Conservation (phyloP, 345 rosid species). For the Geranium rotundifolium region DNA sequence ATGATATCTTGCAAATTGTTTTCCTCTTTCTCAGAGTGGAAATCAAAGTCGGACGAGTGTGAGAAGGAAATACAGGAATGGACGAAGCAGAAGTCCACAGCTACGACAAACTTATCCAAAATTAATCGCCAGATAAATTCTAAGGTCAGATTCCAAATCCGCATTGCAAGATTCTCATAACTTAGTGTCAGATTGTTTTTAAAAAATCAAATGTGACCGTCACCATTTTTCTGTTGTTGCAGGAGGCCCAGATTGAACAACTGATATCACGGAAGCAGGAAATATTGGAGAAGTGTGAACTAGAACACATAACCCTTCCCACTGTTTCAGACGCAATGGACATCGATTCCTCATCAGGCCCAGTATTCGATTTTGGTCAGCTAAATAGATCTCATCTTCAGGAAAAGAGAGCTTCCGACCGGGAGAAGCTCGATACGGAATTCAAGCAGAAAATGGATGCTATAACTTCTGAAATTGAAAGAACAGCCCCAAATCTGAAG, state of each 20-base stretch:
- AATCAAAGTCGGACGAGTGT: conserved; percentile 73
- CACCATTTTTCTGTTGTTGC: conserved; percentile 19
- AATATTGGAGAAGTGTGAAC: conserved; percentile 70
- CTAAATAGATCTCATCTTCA: conserved; percentile 65
- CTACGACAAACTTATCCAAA: conserved; percentile 68
- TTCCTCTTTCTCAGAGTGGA: conserved; percentile 45
- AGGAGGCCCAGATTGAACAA: conserved; percentile 74
- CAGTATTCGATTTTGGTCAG: conserved; percentile 67
- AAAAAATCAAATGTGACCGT: conserved; percentile 2
- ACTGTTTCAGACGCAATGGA: conserved; percentile 64
- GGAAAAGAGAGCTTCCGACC: conserved; percentile 56
- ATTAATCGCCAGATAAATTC: conserved; percentile 67
- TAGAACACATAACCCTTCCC: conserved; percentile 73
- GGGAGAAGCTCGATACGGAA: conserved; percentile 68
- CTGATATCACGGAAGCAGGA: conserved; percentile 59
- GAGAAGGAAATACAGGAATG: conserved; percentile 82
- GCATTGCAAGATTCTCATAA: conserved; percentile 1
- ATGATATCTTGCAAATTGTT: conserved; percentile 1
- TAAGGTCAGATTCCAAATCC: conserved; percentile 34
- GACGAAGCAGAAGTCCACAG: conserved; percentile 78
- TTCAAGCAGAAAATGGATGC: conserved; percentile 74
- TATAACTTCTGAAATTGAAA: conserved; percentile 62
- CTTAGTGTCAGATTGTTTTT: neutral
- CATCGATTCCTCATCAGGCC: conserved; percentile 46
- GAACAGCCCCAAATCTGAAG: conserved; percentile 89